Percentiles rank a stretch among this genome's conserved stretches.
phyloP scores from a whole-genome alignment of 306 rosid species.

The Pterocarpus macrocarpus region DNA sequence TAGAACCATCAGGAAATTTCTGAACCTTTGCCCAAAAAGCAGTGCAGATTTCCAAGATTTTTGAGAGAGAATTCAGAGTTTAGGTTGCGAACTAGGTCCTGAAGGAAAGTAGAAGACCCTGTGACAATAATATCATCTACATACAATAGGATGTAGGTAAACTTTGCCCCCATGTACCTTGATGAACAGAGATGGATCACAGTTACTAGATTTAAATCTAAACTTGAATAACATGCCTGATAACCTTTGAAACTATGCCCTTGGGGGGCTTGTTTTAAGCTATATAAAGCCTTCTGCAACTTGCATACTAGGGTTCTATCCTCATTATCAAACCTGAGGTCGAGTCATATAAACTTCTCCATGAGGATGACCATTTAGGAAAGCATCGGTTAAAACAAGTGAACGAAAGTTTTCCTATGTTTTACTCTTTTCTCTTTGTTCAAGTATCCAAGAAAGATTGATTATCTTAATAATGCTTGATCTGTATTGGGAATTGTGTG shows the following conservation, averaged over 20 bases:
- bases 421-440: slow-evolving; percentile 10
- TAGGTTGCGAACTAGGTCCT: background rate
- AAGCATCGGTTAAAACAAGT: background rate
- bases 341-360: background rate
- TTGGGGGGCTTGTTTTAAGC: background rate
- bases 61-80: background rate
- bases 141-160: background rate
- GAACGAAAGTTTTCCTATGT: background rate
- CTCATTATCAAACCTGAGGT: background rate
- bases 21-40: background rate
- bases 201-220: background rate
- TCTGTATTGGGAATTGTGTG: slow-evolving; percentile 8
- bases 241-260: background rate
- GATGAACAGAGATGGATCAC: background rate
- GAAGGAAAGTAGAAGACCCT: background rate
- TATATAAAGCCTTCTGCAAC: too few species aligned
- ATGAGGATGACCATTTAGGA: background rate
- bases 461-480: slow-evolving; percentile 24
- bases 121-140: background rate
- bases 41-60: background rate
- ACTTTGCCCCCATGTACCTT: background rate
- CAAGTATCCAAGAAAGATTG: slow-evolving; percentile 28
- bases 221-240: background rate
- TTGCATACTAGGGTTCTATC: background rate
- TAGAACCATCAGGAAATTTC: background rate